Conservation (phyloP, 805 yeast species). For the Kuraishia hungarica region DNA sequence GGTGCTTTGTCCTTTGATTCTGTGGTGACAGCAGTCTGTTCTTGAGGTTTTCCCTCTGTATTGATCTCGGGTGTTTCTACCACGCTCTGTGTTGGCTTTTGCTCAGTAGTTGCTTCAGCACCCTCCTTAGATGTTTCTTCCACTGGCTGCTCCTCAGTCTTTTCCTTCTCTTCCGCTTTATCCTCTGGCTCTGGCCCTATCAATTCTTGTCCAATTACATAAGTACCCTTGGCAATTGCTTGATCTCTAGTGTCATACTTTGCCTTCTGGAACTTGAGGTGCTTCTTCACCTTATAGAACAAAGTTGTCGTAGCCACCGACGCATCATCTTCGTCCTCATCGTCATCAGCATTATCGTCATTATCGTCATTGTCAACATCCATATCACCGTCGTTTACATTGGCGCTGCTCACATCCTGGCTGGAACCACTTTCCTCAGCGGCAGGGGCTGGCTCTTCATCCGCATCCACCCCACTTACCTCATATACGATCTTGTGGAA, state of each 20-base stretch:
- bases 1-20: too few relatives aligned
- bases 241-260: neutral
- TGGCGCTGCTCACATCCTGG: neutral
- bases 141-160: neutral
- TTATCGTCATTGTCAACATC: conserved; percentile 12
- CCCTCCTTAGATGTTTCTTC: neutral
- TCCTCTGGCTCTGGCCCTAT: neutral
- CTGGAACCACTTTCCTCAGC: neutral
- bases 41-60: too few relatives aligned
- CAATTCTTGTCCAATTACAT: neutral
- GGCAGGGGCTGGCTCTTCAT: neutral
- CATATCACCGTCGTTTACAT: neutral
- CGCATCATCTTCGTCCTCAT: neutral
- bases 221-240: neutral
- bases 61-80: too few relatives aligned
- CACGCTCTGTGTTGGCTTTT: too few relatives aligned
- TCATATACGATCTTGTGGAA: conserved; percentile 15
- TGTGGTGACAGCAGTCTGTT: too few relatives aligned
- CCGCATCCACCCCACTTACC: conserved; percentile 11
- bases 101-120: too few relatives aligned
- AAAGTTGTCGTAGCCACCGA: neutral
- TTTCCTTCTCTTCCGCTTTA: neutral
- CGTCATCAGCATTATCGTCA: conserved; percentile 4
- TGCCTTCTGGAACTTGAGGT: neutral
- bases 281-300: conserved; percentile 1